Base-by-base conservation (phyloP, 192 early-diverging fungal species). In the Piromyces finnis region DNA sequence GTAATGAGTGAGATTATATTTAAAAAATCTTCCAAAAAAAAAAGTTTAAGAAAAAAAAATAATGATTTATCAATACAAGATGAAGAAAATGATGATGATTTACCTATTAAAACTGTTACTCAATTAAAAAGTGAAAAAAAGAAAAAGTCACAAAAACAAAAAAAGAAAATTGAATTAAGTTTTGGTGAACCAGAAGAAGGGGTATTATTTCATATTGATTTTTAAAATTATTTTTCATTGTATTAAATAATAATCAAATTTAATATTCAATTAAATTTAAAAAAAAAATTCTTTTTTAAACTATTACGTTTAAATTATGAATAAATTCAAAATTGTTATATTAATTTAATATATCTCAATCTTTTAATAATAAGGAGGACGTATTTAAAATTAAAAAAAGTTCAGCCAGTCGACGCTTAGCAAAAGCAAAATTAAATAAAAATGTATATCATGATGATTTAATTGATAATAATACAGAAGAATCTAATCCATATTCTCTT, bases 341-440 rank as follows among this genome's bases (percentile, higher is more conserved):
- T n/a, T n/a, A n/a, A n/a, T n/a, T n/a, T n/a, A n/a, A n/a, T n/a
- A n/a, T n/a, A n/a, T n/a, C n/a, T n/a, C n/a, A n/a, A 39, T 13
- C 37, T 39, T 15, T 39, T 39, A 12, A 15, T 15, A 15, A 1
- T 15, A 26, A 1, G 59, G 80, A 78, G 26, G 81, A 78, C 18
- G 29, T 79, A 5, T 81, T 85, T 68, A 59, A 35, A 9, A 51
- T 82, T 29, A 84, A 85, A 78, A 84, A 84, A 78, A 78, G 81
- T 22, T 77, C 84, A 28, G 84, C 83, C n/a, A 84, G 83, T 78
- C 28, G 37, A 15, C 80, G 83, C 6, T 84, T 85, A 82, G 68
- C 79, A 29, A 84, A 82, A 68, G 83, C 82, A 26, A 82, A 85
- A 41, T 78, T 84, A 29, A 84, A 84, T 77, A 81, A 83, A 22